Evolutionary conservation across 345 rosid species (phyloP), one percentile per base, ranked within the genome.

Genomic region (Syzygium oleosum): DNA sequence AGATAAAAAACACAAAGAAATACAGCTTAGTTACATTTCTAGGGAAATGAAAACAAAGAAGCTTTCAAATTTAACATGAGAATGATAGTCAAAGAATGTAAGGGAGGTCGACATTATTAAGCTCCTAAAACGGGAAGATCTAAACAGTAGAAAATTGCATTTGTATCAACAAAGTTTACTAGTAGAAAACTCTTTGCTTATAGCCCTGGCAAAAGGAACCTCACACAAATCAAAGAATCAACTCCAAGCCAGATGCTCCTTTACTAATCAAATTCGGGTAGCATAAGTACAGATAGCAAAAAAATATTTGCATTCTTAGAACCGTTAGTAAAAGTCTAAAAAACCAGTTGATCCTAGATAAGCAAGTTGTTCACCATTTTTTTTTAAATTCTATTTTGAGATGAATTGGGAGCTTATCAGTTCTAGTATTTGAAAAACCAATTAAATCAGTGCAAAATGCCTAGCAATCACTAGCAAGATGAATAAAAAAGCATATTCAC

Each of bases 401-500:
- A 59, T 12, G 31, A 59, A 59, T 59, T 59, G 65, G 65, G 15
- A 59, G 7, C 6, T 27, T 59, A 27, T 59, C 31, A 11, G 7
- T 25, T 25, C 31, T 4, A 59, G 27, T 25, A 59, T 56, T 56
- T 56, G 15, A 27, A 59, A 59, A 27, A 59, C 31, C 31, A 6
- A 59, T 59, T 27, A 59, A 61, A n/a, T n/a, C 73, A n/a, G 73
- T 61, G 73, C 73, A n/a, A 61, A n/a, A n/a, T 13, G 10, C 73
- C 73, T n/a, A 13, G 73, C 38, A n/a, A 6, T n/a, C 73, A 14
- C 73, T 13, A n/a, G 73, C 38, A n/a, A 61, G 10, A 61, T 13
- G 8, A 61, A n/a, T 3, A 0, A n/a, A n/a, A 61, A 61, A 61
- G 29, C 34, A n/a, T 14, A n/a, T 61, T 61, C 73, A 96, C 97